These are phyloP conservation scores for Pleurotus sapidus DNA, from an alignment of 768 basidiomycete genomes.

Conservation along the genomic window DNA sequence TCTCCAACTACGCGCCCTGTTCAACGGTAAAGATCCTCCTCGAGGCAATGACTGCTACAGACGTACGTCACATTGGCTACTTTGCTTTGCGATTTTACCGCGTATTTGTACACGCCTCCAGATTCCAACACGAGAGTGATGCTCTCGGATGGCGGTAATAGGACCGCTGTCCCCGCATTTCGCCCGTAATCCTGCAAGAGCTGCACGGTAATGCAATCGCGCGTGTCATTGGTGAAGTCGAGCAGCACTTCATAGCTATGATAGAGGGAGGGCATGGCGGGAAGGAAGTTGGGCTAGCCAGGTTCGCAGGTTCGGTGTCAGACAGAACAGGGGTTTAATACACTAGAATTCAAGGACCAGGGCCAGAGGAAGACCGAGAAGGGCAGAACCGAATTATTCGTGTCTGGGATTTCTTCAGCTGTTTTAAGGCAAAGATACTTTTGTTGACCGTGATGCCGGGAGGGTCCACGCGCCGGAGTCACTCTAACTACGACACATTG, in stretches of 20 bases:
- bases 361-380: constrained; percentile 16
- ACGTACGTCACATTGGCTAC: constrained; percentile 71
- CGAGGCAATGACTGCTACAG: constrained; percentile 5
- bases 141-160: constrained; percentile 61
- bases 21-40: neutral
- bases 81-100: constrained; percentile 60
- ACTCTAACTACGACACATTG: neutral
- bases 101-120: constrained; percentile 66
- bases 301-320: constrained; percentile 20
- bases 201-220: constrained; percentile 61
- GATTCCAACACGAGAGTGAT: constrained; percentile 69
- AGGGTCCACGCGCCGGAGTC: neutral
- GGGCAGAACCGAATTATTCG: constrained; percentile 7
- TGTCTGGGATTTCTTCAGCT: neutral
- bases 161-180: constrained; percentile 46
- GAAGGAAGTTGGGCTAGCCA: constrained; percentile 13
- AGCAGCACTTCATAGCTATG: constrained; percentile 64
- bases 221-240: constrained; percentile 69
- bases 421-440: constrained; percentile 5
- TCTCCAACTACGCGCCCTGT: constrained; percentile 64
- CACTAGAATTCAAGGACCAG: constrained; percentile 13
- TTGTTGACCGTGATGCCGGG: neutral
- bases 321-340: constrained; percentile 24
- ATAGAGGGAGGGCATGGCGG: constrained; percentile 55
- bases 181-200: constrained; percentile 63